phyloP scores from a whole-genome alignment of 176 grass and related monocot species.

The Carex myosuroides region DNA sequence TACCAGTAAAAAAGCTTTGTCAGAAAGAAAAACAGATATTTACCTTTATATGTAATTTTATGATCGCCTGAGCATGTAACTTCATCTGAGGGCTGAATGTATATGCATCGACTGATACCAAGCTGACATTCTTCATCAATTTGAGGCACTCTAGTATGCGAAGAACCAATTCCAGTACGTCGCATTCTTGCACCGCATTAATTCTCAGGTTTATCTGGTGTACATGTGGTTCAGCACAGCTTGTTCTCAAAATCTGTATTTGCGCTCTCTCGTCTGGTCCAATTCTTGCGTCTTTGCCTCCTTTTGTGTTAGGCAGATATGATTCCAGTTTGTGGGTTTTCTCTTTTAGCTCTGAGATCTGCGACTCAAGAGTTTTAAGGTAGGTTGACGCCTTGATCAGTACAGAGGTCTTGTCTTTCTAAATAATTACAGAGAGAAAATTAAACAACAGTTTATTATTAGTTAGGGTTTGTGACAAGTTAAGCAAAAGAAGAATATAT shows the following conservation, averaged over 20 bases:
- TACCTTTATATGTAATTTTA: constrained; percentile 70
- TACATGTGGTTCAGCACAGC: neutral
- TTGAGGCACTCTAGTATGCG: constrained; percentile 58
- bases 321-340: constrained; percentile 72
- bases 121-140: constrained; percentile 32
- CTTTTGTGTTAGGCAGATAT: constrained; percentile 25
- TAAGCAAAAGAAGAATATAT: neutral
- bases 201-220: constrained; percentile 57
- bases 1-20: neutral
- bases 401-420: constrained; percentile 96
- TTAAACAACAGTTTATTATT: neutral
- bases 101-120: constrained; percentile 67
- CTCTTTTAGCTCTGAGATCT: constrained; percentile 69
- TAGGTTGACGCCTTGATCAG: constrained; percentile 56
- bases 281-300: neutral
- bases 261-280: constrained; percentile 30
- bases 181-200: constrained; percentile 61
- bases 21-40: neutral
- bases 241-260: constrained; percentile 38
- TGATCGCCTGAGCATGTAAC: constrained; percentile 54
- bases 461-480: neutral
- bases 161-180: constrained; percentile 66
- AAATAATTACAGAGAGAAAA: constrained; percentile 10
- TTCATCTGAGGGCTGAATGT: constrained; percentile 57
- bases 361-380: constrained; percentile 46